Evolutionary conservation across 371 early-diverging fungal species (phyloP), one percentile per base, ranked within the genome.

Genomic region (Syncephalis plumigaleata): DNA sequence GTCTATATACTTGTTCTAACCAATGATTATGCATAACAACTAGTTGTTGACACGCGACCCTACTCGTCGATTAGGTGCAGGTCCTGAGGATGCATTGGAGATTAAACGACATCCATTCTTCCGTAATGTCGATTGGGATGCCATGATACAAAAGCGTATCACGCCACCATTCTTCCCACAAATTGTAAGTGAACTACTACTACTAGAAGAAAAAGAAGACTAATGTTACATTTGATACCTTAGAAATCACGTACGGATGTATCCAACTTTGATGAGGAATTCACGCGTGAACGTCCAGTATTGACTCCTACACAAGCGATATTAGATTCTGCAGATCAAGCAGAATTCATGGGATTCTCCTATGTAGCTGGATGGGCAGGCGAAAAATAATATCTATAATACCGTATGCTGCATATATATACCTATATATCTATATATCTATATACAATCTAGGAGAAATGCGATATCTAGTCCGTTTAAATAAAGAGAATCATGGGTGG

Each of bases 91-190:
- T 58, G 86, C 84, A 18, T 77, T 79, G 26, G 88, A 90, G 23
- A 84, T 97, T 49, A 90, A 83, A 65, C 63, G 67, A n/a, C 96
- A 97, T 58, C 80, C 88, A 3, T 97, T 88, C 73, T 97, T 97
- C 67, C 70, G 71, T 27, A 87, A 86, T 27, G 79, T 89, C 43
- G 83, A 89, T 59, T 97, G 91, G 91, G 85, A 91, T 48, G 90
- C 83, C 27, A 72, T 95, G 55, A 58, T 86, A 20, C 67, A 78
- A 26, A 82, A 84, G 60, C 69, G 77, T 57, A 69, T 89, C 2
- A 66, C 82, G 3, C 87, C 95, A 22, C 90, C 91, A 2, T 98
- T 86, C 66, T 76, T 71, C 42, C 98, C 98, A 37, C 74, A 67
- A 20, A 75, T 87, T 49, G 72, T 67, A 48, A 54, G 58, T 54